Percentiles rank a stretch among this genome's conserved stretches.
These are phyloP conservation scores for Maudiozyma saulgeensis DNA, from an alignment of 805 yeast genomes.

Conservation along the genomic window DNA sequence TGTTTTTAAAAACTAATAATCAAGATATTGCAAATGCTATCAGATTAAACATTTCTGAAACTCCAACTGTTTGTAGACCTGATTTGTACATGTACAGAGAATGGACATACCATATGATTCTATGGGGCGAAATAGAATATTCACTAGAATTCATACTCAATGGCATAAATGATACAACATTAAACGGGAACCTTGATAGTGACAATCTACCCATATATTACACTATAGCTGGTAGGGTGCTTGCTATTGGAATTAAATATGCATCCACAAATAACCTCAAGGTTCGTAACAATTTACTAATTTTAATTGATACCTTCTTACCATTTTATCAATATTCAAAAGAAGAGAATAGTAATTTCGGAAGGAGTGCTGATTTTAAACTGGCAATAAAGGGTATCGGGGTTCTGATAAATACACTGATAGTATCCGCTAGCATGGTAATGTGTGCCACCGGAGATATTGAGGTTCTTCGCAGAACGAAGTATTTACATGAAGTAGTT, in stretches of 20 bases:
- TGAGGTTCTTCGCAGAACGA: constrained; percentile 59
- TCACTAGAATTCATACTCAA: constrained; percentile 24
- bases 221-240: constrained; percentile 62
- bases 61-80: constrained; percentile 41
- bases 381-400: constrained; percentile 43
- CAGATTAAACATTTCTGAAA: constrained; percentile 43
- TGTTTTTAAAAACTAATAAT: constrained; percentile 61
- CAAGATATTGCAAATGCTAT: constrained; percentile 42
- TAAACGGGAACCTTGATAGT: constrained; percentile 34
- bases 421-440: constrained; percentile 57
- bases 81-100: constrained; percentile 61
- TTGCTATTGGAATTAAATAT: constrained; percentile 64
- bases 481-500: constrained; percentile 53
- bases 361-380: constrained; percentile 40
- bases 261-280: constrained; percentile 56
- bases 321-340: constrained; percentile 30
- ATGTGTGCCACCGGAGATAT: constrained; percentile 92
- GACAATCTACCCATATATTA: constrained; percentile 56
- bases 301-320: constrained; percentile 21
- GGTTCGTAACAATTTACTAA: constrained; percentile 40
- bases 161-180: constrained; percentile 5
- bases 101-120: constrained; percentile 51
- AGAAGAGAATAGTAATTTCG: constrained; percentile 14
- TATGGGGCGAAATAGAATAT: constrained; percentile 58
- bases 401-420: constrained; percentile 47